Base-by-base conservation (phyloP, 768 basidiomycete species). In the Lactifluus subvellereus region DNA sequence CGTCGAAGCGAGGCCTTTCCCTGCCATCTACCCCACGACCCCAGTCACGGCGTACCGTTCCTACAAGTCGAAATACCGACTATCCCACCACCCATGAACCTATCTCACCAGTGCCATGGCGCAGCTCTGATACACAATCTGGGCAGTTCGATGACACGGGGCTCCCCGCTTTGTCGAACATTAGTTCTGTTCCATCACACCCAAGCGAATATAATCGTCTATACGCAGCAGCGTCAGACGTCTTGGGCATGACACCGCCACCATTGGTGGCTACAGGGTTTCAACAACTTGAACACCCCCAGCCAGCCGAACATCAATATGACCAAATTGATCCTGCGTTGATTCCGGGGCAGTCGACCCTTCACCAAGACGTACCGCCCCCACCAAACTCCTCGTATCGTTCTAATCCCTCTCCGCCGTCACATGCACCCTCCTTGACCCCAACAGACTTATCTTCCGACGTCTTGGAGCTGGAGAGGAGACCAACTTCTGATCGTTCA, bases 171-270 rank as follows among this genome's bases (percentile, higher is more conserved):
- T 20, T 50, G 1, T 38, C n/a, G 7, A 38, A 55, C 35, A 35
- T 11, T 4, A 58, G 48, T 1, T 69, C 76, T 10, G 74, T 66
- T 54, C 71, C 73, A 16, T 11, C n/a, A 38, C 47, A 18, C 32
- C 20, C 61, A 22, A 73, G 72, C 37, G 79, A 81, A 57, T 84
- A 82, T 67, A 83, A 85, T 70, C 76, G 80, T 42, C 73, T 90
- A 13, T 87, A 89, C 71, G 80, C 82, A 10, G 90, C 89, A 14
- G 91, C 91, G 9, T 89, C 90, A 9, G 84, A 88, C 71, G 87
- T 91, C 9, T 79, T 93, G 16, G 90, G 90, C 16, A 85, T 89
- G 83, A 84, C 81, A 0, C 87, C 83, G 14, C 88, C 86, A 50
- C 82, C 81, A 14, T 76, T 66, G 33, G 64, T 66, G 16, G 62